Percentiles rank a stretch among this genome's conserved stretches.
phyloP scores from a whole-genome alignment of 768 basidiomycete species.

The Boletus patriciae region DNA sequence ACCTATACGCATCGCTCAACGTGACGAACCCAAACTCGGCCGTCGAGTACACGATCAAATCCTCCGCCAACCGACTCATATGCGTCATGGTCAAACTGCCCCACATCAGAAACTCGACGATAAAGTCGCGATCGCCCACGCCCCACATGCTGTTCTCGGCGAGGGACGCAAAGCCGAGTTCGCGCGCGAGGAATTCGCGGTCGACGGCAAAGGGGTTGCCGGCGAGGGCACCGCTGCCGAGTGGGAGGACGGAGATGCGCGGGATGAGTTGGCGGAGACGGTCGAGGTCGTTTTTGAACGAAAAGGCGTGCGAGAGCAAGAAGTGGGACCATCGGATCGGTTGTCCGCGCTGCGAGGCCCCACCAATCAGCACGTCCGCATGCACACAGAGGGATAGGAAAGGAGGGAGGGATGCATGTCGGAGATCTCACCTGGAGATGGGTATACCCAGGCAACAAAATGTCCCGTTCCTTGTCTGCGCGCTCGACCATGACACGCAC shows the following conservation, averaged over 20 bases:
- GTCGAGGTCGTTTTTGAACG: conserved; percentile 87
- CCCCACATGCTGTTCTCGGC: conserved; percentile 98
- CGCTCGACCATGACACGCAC: conserved; percentile 88
- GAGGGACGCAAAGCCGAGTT: conserved; percentile 84
- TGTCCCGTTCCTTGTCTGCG: conserved; percentile 90
- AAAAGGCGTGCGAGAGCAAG: conserved; percentile 91
- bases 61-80: conserved; percentile 92
- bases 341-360: conserved; percentile 75
- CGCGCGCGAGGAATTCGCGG: conserved; percentile 85
- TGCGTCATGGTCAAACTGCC: conserved; percentile 89
- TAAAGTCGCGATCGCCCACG: conserved; percentile 95
- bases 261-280: conserved; percentile 82
- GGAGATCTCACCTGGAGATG: conserved; percentile 77
- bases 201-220: conserved; percentile 96
- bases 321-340: conserved; percentile 99
- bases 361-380: background rate
- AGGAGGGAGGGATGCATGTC: background rate
- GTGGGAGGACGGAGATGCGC: conserved; percentile 88
- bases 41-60: conserved; percentile 94
- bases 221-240: conserved; percentile 93
- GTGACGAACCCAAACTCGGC: conserved; percentile 97
- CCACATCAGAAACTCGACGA: conserved; percentile 98
- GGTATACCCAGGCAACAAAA: conserved; percentile 93
- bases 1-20: conserved; percentile 98
- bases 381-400: background rate